Evolutionary conservation across 2,329 filamentous ascomycete species (phyloP).

Genomic region (Xylariaceae sp.): DNA sequence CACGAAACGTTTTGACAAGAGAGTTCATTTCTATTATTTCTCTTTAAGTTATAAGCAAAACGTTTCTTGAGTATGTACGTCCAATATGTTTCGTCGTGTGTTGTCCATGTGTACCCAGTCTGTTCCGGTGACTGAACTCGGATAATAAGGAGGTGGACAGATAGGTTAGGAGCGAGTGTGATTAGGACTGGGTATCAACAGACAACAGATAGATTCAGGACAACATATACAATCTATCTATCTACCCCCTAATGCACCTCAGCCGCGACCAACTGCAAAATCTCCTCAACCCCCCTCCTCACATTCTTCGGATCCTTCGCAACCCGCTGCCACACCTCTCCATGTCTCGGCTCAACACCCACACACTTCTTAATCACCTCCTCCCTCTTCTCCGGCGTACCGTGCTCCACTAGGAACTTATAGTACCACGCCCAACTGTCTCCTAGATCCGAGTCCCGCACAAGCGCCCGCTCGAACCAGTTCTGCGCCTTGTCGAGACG

Average conservation of each 20-base stretch:
- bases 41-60: too few species aligned
- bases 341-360: slow-evolving; percentile 81
- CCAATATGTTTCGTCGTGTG: too few species aligned
- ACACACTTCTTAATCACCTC: slow-evolving; percentile 80
- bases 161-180: too few species aligned
- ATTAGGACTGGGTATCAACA: neutral
- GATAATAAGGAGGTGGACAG: too few species aligned
- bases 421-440: slow-evolving; percentile 99
- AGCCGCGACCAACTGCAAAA: slow-evolving; percentile 70
- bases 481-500: slow-evolving; percentile 88
- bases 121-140: too few species aligned
- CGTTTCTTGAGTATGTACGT: too few species aligned
- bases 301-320: slow-evolving; percentile 83
- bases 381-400: slow-evolving; percentile 83
- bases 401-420: slow-evolving; percentile 87
- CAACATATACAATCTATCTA: neutral
- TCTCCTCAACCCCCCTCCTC: slow-evolving; percentile 67
- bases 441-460: slow-evolving; percentile 78
- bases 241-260: slow-evolving; percentile 21
- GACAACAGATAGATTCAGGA: neutral
- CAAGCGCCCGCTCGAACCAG: slow-evolving; percentile 95
- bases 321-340: slow-evolving; percentile 83
- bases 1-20: too few species aligned
- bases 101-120: too few species aligned
- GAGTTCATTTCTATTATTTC: too few species aligned